Base-by-base conservation (phyloP, 331 rosid species). In the Acacia concinna region DNA sequence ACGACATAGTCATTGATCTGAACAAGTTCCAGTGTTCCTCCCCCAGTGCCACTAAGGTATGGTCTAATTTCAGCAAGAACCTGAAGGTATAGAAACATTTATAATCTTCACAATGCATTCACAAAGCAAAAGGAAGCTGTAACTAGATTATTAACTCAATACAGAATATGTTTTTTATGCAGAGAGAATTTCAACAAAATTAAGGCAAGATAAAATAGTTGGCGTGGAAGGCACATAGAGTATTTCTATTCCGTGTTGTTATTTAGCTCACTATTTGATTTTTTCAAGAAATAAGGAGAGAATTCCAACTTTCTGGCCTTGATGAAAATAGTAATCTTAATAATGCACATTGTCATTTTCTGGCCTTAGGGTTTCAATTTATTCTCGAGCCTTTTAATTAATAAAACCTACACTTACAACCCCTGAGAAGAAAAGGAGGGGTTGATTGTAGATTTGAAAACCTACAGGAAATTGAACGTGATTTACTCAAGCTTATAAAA, bases 21-120 rank as follows among this genome's bases (percentile, higher is more conserved):
- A 68, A 85, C 81, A 65, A 93, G 94, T 83, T 93, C 97, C 37
- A 95, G 88, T 44, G 85, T 86, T 79, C 99, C 99, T 79, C 99
- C 99, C 69, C 99, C 99, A 11, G 97, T 93, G n/a, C 98, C 98
- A 30, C 90, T 86, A 21, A 95, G 95, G 87, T 90, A 95, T 18
- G 97, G 99, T 84, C 99, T 90, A 74, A 95, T 95, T 90, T 95
- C 98, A 5, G 90, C 82, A 81, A 91, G 97, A 78, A 95, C 79
- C 99, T 95, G 89, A 77, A 52, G 85, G 81, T 1, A 18, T 2
- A 60, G 43, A 40, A 77, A 71, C 2, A 18, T 15, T 15, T 11
- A 70, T 64, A 43, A 69, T 71, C 75, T 63, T 56, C 5, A 46
- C 17, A 34, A 35, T 67, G 32, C 52, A 31, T n/a, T 70, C 43